Evolutionary conservation across 208 protist genomes (phyloP).

Genomic region (Wallacemonas rigidus): DNA sequence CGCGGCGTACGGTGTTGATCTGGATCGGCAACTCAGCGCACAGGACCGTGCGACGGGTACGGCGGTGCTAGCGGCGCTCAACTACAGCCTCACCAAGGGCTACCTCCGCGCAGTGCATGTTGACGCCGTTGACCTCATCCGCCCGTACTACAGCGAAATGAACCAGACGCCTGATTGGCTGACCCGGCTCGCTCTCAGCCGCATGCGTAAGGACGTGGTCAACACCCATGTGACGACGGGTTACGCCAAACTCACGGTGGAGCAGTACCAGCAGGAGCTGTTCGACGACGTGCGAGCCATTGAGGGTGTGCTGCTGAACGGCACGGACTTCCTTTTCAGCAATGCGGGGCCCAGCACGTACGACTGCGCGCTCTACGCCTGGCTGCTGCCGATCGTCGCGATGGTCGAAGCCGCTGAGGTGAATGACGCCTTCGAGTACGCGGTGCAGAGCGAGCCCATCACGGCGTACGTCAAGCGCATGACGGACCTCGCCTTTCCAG

Average conservation of each 20-base stretch:
- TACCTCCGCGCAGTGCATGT: constrained; percentile 47
- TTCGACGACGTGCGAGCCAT: constrained; percentile 51
- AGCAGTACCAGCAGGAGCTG: constrained; percentile 56
- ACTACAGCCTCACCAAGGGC: constrained; percentile 47
- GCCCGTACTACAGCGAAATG: constrained; percentile 37
- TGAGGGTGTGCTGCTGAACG: constrained; percentile 42
- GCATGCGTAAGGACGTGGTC: constrained; percentile 30
- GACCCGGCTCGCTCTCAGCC: constrained; percentile 31
- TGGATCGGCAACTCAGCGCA: constrained; percentile 40
- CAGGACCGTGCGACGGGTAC: constrained; percentile 49
- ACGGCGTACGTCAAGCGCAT: constrained; percentile 60
- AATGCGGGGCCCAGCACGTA: constrained; percentile 40
- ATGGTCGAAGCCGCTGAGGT: constrained; percentile 41
- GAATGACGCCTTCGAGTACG: constrained; percentile 48
- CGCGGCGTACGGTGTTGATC: constrained; percentile 32
- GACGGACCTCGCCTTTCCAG: constrained; percentile 44
- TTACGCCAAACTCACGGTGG: constrained; percentile 38
- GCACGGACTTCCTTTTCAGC: constrained; percentile 46
- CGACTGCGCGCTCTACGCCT: constrained; percentile 73
- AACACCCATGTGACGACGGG: constrained; percentile 29
- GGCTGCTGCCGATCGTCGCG: constrained; percentile 56
- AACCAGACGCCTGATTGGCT: constrained; percentile 35
- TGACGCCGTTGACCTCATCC: constrained; percentile 38
- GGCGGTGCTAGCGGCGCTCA: constrained; percentile 36
- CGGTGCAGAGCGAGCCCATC: constrained; percentile 51